These are phyloP conservation scores for Hyaloscypha bicolor DNA, from an alignment of 495 filamentous ascomycete genomes.

Conservation along the genomic window DNA sequence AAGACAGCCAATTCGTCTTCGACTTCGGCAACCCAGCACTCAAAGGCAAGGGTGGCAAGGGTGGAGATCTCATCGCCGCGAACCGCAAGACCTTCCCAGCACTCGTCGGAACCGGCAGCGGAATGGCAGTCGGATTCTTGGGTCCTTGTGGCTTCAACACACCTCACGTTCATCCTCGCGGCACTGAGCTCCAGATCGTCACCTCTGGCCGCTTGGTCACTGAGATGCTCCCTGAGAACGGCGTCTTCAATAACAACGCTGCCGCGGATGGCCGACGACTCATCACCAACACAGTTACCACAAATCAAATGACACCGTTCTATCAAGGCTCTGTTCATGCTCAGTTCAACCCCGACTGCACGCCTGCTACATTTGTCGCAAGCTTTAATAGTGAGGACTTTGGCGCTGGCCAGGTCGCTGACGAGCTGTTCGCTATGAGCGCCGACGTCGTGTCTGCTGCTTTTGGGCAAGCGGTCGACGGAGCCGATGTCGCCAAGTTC, in stretches of 20 bases:
- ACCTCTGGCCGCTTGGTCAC: constrained; percentile 36
- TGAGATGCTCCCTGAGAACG: constrained; percentile 47
- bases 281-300: constrained; percentile 36
- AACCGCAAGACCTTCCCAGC: constrained; percentile 47
- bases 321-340: constrained; percentile 48
- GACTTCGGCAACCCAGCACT: constrained; percentile 31
- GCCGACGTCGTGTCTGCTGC: constrained; percentile 39
- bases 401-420: constrained; percentile 37
- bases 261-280: constrained; percentile 23
- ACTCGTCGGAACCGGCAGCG: constrained; percentile 42
- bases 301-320: constrained; percentile 44
- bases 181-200: constrained; percentile 48
- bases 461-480: constrained; percentile 36
- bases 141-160: constrained; percentile 49
- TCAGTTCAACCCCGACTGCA: constrained; percentile 50
- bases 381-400: constrained; percentile 46
- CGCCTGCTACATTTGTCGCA: constrained; percentile 43
- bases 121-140: constrained; percentile 44
- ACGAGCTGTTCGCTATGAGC: constrained; percentile 39
- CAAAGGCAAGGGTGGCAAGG: constrained; percentile 29
- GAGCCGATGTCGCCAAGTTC: constrained; percentile 40
- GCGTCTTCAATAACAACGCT: constrained; percentile 30
- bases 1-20: constrained; percentile 36
- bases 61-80: constrained; percentile 36
- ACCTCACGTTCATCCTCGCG: constrained; percentile 51